Conservation (phyloP, 768 basidiomycete species). For the Suillus subaureus region DNA sequence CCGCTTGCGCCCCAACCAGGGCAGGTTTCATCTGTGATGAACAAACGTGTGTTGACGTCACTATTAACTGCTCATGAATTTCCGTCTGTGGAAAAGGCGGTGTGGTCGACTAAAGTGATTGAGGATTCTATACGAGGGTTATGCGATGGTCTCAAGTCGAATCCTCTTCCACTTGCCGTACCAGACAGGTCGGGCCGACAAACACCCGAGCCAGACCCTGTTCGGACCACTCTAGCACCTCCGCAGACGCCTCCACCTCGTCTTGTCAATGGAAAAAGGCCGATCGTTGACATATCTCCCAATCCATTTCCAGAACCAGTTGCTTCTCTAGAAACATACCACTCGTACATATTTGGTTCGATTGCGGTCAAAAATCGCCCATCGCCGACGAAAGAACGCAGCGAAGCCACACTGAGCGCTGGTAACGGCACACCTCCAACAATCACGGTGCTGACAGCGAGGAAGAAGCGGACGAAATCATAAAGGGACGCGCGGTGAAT, state of each 20-base stretch:
- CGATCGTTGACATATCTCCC: conserved; percentile 53
- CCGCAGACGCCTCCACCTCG: conserved; percentile 57
- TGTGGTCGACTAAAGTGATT: conserved; percentile 71
- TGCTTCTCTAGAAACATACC: conserved; percentile 61
- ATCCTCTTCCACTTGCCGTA: conserved; percentile 18
- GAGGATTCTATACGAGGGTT: conserved; percentile 69
- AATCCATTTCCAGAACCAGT: conserved; percentile 71
- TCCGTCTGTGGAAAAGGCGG: conserved; percentile 61
- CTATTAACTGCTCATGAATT: conserved; percentile 81
- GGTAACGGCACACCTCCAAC: conserved; percentile 22
- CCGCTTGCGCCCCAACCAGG: conserved; percentile 56
- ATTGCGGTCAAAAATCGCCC: conserved; percentile 52
- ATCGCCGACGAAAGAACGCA: conserved; percentile 26
- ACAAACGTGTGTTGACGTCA: conserved; percentile 68
- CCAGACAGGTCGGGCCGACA: conserved; percentile 32
- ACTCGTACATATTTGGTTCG: conserved; percentile 61
- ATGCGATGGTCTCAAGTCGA: conserved; percentile 61
- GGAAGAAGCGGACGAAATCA: conserved; percentile 48
- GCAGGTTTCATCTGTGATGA: conserved; percentile 65
- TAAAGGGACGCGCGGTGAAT: conserved; percentile 16
- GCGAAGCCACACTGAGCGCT: conserved; percentile 12
- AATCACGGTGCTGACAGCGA: conserved; percentile 62
- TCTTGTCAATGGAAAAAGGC: conserved; percentile 28
- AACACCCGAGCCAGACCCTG: conserved; percentile 44
- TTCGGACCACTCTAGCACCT: conserved; percentile 36